A percentile compares a stretch with the other conserved stretches of the same genome.
Conservation (phyloP, 2,329 filamentous ascomycete genomes). For the Mycosphaerelloides madeirae region DNA sequence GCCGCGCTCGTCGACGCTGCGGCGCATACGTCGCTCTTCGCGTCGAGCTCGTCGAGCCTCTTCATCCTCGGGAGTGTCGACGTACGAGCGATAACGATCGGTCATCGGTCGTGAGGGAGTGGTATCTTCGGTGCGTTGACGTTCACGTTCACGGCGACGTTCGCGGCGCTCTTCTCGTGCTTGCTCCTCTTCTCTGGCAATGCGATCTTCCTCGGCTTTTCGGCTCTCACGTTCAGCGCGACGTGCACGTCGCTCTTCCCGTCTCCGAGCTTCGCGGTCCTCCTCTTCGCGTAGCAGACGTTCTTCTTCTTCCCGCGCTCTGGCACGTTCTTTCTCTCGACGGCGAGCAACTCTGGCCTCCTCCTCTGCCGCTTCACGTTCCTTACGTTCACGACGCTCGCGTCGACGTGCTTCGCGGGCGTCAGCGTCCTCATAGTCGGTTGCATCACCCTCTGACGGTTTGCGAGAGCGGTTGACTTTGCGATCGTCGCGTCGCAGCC, state of each 20-base stretch:
- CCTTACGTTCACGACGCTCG: constrained; percentile 32
- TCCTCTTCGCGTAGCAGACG: constrained; percentile 26
- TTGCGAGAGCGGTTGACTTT: constrained; percentile 30
- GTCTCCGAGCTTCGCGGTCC: constrained; percentile 24
- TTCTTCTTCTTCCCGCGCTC: constrained; percentile 29
- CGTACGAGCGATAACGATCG: constrained; percentile 27
- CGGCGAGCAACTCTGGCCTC: constrained; percentile 24
- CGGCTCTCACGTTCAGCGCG: constrained; percentile 28
- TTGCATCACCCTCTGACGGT: constrained; percentile 26
- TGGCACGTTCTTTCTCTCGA: constrained; percentile 23
- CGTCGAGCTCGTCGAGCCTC: constrained; percentile 36
- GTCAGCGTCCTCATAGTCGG: constrained; percentile 30
- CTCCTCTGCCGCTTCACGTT: constrained; percentile 13
- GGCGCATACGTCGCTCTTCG: constrained; percentile 41
- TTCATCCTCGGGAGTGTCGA: constrained; percentile 29
- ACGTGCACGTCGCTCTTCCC: constrained; percentile 25
- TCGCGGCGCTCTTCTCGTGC: constrained; percentile 28
- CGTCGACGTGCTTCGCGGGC: constrained; percentile 30
- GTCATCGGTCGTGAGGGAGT: constrained; percentile 21
- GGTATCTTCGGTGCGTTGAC: constrained; percentile 21
- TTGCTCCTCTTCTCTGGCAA: constrained; percentile 26
- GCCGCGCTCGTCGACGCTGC: constrained; percentile 33
- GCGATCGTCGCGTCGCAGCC: constrained; percentile 35
- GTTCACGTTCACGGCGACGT: constrained; percentile 27
- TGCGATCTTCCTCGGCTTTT: constrained; percentile 29